These are phyloP conservation scores for Schwanniomyces polymorphus DNA, from an alignment of 805 yeast species.

Conservation along the genomic window DNA sequence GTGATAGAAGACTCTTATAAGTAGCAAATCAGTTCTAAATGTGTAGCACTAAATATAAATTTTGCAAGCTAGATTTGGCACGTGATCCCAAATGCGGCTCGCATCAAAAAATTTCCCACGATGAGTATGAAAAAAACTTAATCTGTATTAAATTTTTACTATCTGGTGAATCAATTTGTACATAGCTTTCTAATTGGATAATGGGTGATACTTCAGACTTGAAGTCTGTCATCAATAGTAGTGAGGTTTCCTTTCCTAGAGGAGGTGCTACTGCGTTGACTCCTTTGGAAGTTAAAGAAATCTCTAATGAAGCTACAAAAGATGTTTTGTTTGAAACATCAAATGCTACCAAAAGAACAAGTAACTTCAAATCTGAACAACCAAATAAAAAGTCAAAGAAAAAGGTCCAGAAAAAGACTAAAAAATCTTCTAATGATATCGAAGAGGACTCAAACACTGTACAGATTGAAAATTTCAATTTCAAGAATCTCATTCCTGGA, in stretches of 20 bases:
- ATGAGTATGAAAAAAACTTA: conserved; percentile 2
- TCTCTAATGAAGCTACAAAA: conserved; percentile 85
- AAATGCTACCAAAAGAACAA: conserved; percentile 27
- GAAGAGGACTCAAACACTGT: conserved; percentile 34
- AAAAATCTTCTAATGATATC: conserved; percentile 13
- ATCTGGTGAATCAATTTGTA: neutral
- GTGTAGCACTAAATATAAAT: neutral
- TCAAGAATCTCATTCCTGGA: conserved; percentile 68
- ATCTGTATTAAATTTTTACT: neutral
- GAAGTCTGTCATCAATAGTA: conserved; percentile 34
- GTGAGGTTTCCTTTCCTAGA: conserved; percentile 81
- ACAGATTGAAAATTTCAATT: conserved; percentile 61
- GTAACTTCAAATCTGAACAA: conserved; percentile 23
- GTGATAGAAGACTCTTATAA: conserved; percentile 17
- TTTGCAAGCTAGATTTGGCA: neutral
- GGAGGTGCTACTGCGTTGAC: conserved; percentile 89
- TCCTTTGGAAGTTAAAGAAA: conserved; percentile 88
- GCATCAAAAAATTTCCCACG: conserved; percentile 1
- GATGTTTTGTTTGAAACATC: conserved; percentile 78
- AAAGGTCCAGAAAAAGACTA: conserved; percentile 14
- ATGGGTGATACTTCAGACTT: conserved; percentile 10
- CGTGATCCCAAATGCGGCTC: neutral
- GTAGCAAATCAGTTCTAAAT: neutral
- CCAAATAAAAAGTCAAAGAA: conserved; percentile 24
- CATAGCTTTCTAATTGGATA: neutral